Conservation (phyloP, 768 basidiomycete species). For the Boletellus ananas region DNA sequence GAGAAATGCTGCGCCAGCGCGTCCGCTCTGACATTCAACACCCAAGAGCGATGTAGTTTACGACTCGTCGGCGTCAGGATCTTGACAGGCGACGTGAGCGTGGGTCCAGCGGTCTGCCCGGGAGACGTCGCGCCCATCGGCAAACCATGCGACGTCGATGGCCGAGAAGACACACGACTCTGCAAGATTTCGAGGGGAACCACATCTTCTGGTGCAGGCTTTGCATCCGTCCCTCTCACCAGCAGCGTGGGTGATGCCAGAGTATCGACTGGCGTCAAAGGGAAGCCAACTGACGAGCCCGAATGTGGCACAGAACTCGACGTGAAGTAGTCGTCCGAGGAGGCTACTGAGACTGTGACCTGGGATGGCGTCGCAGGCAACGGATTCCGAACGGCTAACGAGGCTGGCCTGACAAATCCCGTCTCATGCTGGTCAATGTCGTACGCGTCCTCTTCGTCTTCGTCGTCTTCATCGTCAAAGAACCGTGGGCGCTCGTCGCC, state of each 20-base stretch:
- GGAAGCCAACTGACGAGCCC: constrained; percentile 14
- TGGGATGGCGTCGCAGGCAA: constrained; percentile 19
- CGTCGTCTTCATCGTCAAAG: constrained; percentile 42
- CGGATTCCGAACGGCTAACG: constrained; percentile 2
- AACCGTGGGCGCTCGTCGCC: constrained; percentile 58
- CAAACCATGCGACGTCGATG: constrained; percentile 33
- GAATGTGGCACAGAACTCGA: constrained; percentile 15
- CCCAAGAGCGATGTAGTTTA: constrained; percentile 65
- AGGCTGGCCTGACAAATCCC: constrained; percentile 18
- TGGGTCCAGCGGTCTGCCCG: constrained; percentile 8
- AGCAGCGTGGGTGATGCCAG: constrained; percentile 23
- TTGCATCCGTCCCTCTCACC: constrained; percentile 37
- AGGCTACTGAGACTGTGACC: constrained; percentile 17
- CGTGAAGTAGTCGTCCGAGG: constrained; percentile 23
- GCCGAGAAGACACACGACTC: constrained; percentile 46
- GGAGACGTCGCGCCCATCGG: constrained; percentile 15
- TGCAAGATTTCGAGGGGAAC: constrained; percentile 65
- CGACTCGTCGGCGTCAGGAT: constrained; percentile 37
- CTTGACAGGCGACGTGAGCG: constrained; percentile 31
- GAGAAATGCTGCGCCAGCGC: constrained; percentile 73
- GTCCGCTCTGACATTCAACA: constrained; percentile 59
- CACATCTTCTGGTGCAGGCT: constrained; percentile 55
- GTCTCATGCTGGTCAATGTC: constrained; percentile 33
- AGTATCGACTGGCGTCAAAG: constrained; percentile 14
- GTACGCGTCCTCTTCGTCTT: constrained; percentile 26